Conservation (phyloP, 2,329 filamentous ascomycete species). For the Cladophialophora chaetospira region DNA sequence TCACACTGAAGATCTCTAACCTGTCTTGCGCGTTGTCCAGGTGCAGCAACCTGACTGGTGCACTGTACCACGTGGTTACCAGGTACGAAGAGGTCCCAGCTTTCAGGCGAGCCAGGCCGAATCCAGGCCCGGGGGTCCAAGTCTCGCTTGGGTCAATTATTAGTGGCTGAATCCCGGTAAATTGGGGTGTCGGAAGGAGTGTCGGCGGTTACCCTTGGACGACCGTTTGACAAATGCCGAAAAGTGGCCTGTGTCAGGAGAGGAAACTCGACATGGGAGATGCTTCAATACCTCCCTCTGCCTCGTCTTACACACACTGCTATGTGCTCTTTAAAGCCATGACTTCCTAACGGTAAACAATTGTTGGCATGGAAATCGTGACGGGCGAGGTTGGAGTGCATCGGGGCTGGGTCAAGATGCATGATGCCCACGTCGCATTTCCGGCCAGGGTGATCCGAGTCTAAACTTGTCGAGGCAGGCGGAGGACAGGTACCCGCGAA, state of each 20-base stretch:
- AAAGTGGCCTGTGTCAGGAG: not conserved
- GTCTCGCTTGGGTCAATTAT: not conserved
- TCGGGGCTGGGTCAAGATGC: not conserved
- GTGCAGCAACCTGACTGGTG: no score
- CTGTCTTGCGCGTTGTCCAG: not conserved
- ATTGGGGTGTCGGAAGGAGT: slow-evolving; percentile 13
- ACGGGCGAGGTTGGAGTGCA: not conserved
- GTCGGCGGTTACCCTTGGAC: slow-evolving; percentile 7
- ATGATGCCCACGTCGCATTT: not conserved
- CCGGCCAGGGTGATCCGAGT: not conserved
- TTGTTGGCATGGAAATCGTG: no score
- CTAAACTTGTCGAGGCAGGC: not conserved
- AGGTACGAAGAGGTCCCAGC: not conserved
- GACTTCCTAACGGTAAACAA: no score
- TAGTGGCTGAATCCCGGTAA: slow-evolving; percentile 11
- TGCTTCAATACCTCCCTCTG: no score
- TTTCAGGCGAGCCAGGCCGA: slow-evolving; percentile 2
- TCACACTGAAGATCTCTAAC: no score
- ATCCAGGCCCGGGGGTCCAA: not conserved
- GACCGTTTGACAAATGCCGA: slow-evolving; percentile 6
- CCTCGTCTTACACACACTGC: no score
- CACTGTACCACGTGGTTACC: slow-evolving; percentile 1
- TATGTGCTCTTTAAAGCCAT: no score
- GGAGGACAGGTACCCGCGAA: not conserved
- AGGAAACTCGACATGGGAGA: not conserved